Conservation (phyloP, 2,329 filamentous ascomycete genomes). For the Diaporthe velutina region DNA sequence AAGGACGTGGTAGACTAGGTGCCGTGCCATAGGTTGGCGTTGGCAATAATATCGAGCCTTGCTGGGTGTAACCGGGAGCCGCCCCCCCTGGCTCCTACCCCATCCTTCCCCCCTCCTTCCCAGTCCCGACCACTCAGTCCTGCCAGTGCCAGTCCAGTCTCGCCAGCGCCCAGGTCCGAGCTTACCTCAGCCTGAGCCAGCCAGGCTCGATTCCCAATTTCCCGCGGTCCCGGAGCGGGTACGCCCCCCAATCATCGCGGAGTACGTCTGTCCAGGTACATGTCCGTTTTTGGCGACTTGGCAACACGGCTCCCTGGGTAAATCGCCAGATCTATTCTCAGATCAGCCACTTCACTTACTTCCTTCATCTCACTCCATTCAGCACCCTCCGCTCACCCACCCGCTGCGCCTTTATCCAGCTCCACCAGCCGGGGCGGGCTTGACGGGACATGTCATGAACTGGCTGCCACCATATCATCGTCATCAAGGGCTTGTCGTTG, state of each 20-base stretch:
- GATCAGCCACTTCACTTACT: conserved; percentile 14
- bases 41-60: background rate
- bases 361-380: conserved; percentile 8
- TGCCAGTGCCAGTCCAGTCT: no score
- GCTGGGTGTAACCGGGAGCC: background rate
- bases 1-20: conserved; percentile 8
- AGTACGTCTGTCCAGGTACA: background rate
- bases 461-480: background rate
- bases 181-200: conserved; percentile 20
- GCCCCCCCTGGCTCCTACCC: background rate
- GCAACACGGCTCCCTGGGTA: conserved; percentile 19
- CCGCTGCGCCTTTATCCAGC: conserved; percentile 16
- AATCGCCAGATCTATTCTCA: conserved; percentile 29
- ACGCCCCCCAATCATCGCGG: background rate
- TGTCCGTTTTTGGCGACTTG: background rate
- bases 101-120: background rate
- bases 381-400: background rate
- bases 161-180: background rate
- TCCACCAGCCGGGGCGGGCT: conserved; percentile 1
- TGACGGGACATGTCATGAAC: background rate
- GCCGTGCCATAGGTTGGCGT: background rate
- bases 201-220: background rate
- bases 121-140: background rate
- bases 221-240: background rate
- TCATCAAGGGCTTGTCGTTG: background rate